Evolutionary conservation across 345 rosid species (phyloP).

Genomic region (Brassica juncea): DNA sequence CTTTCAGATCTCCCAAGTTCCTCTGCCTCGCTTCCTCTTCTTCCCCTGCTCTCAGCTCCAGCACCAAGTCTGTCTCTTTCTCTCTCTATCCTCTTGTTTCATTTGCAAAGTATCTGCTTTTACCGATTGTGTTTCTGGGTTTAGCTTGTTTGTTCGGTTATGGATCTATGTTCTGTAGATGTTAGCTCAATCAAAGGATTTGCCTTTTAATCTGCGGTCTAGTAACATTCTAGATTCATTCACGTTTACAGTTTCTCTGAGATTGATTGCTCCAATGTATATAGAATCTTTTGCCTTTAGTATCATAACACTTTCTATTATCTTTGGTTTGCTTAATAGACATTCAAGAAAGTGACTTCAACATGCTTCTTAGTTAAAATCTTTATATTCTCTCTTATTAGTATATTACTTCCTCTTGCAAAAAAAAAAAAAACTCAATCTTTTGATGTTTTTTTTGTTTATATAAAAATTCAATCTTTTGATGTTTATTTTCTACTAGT

Average conservation of each 20-base stretch:
- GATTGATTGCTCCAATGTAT: too few relatives aligned
- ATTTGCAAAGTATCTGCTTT: slow-evolving; percentile 7
- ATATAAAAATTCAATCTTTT: neutral
- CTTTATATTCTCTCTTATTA: neutral
- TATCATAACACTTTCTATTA: neutral
- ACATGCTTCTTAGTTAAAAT: slow-evolving; percentile 18
- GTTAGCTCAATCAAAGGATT: neutral
- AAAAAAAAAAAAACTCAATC: neutral
- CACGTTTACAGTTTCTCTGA: too few relatives aligned
- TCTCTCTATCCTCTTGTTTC: slow-evolving; percentile 7
- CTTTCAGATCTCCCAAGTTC: slow-evolving; percentile 78
- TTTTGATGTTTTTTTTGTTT: neutral
- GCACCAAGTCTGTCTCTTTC: slow-evolving; percentile 48
- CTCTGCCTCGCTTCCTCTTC: slow-evolving; percentile 45
- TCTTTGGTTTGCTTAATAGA: slow-evolving; percentile 3
- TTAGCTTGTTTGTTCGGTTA: slow-evolving; percentile 10
- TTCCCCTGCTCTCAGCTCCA: slow-evolving; percentile 70
- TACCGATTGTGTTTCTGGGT: slow-evolving; percentile 15
- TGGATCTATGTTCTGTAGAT: slow-evolving; percentile 38
- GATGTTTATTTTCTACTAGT: neutral
- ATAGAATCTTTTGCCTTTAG: too few relatives aligned
- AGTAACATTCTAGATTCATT: neutral
- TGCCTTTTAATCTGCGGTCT: slow-evolving; percentile 17
- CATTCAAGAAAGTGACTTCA: neutral
- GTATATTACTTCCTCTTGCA: neutral